phyloP scores from a whole-genome alignment of 2,329 filamentous ascomycete species.

The Talaromyces sp. region DNA sequence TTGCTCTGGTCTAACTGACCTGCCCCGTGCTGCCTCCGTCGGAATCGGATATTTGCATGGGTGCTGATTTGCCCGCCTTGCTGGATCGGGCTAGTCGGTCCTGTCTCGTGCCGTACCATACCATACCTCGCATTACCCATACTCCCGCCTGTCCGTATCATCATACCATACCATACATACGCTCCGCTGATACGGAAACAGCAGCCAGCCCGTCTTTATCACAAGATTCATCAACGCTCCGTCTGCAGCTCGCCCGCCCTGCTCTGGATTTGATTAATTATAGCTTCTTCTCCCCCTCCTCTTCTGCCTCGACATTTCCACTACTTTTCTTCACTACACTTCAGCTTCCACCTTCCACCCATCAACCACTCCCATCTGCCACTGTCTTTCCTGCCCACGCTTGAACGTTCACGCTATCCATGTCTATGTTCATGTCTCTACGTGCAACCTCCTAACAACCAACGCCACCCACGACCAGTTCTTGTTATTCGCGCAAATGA shows the following conservation, averaged over 20 bases:
- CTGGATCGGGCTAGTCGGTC: not conserved
- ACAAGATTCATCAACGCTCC: slow-evolving; percentile 14
- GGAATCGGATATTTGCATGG: not conserved
- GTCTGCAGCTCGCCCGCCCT: slow-evolving; percentile 12
- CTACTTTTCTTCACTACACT: not conserved
- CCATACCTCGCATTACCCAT: not conserved
- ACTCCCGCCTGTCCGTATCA: not conserved
- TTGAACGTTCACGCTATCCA: not conserved
- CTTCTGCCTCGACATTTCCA: not conserved
- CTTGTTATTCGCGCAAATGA: not conserved
- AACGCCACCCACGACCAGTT: not conserved
- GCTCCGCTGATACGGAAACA: slow-evolving; percentile 2
- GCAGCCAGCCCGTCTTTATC: slow-evolving; percentile 9
- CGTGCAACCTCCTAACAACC: not conserved
- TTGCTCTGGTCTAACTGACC: not conserved
- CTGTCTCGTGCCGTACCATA: slow-evolving; percentile 2
- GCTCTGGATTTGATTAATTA: slow-evolving; percentile 13
- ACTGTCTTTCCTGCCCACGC: not conserved
- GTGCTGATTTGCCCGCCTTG: not conserved
- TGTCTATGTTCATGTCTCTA: not conserved
- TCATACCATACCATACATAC: not conserved
- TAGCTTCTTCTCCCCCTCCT: slow-evolving; percentile 15
- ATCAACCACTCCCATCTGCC: not conserved
- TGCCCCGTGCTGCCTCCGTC: slow-evolving; percentile 9
- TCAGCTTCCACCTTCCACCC: not conserved